Base-by-base conservation (phyloP, 225 moss, liverwort and hornwort genomes). In the Lunularia cruciata region DNA sequence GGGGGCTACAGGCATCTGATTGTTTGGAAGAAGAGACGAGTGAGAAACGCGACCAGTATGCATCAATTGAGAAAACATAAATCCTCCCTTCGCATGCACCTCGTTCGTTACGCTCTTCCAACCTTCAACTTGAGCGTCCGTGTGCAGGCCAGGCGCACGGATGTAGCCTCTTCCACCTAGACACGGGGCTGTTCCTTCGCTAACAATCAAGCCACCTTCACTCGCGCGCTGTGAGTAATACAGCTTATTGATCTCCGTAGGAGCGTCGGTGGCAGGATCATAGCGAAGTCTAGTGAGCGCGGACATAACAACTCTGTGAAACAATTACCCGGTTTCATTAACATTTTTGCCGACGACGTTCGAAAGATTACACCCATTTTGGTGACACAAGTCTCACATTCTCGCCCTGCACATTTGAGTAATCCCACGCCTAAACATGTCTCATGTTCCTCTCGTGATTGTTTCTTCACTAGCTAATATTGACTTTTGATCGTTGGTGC, bases 41-140 rank as follows among this genome's bases (percentile, higher is more conserved):
- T 86, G 86, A 32, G 75, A 73, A 36, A 86, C 26, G 47, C 73
- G 81, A 28, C 86, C 86, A 9, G 74, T 81, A 55, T 86, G 86
- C 86, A 86, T 86, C 39, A 86, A 38, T 63, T 83, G 86, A 38
- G 70, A 67, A 30, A 67, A 78, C 35, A 86, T 77, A 60, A 57
- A 83, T 4, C 86, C 86, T 34, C 86, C 83, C 56, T 83, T 83
- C 1, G 32, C 3, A 31, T 86, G 86, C 65, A 86, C 76, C 31
- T 47, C 80, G 2, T 54, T 73, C 6, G 72, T 77, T 2, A 83
- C 72, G 1, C 58, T 54, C 74, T 83, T 86, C 86, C 86, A 86
- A 19, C 78, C 86, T 34, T 76, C 76, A 22, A 86, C 54, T 55
- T 86, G 86, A 6, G 70, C 86, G 15, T 83, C 83, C 3, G 75